Base-by-base conservation (phyloP, 192 early-diverging fungal species). In the Ambispora gerdemannii region DNA sequence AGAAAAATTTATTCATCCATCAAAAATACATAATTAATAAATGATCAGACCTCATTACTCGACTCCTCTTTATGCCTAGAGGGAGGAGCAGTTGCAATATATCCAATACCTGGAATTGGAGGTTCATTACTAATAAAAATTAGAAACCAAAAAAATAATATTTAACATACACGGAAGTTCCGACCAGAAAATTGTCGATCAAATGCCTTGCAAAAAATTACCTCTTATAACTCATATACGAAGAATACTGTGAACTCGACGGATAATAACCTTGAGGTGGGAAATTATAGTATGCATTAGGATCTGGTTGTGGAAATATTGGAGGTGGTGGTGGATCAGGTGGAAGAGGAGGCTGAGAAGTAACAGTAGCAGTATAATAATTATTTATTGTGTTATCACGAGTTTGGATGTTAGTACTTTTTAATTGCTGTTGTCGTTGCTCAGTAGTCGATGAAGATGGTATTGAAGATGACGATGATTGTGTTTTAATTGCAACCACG, bases 401-500 rank as follows among this genome's bases (percentile, higher is more conserved):
- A n/a, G 4, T 53, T 20, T 53, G 7, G 7, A n/a, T 53, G 22
- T n/a, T 22, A 20, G 20, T n/a, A 53, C 20, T 4, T 20, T n/a
- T 20, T n/a, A 53, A 53, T n/a, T 20, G 3, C 4, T n/a, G 20
- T 20, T 53, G 7, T 53, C 20, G 1, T 30, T 28, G 19, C 4
- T 50, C 27, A 31, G 13, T 0, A 19, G 22, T 43, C 22, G 27
- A 27, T 2, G 24, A 30, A 28, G 2, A 3, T 28, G 22, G 19
- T 28, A 0, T 65, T 51, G 8, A 7, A 28, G 7, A 30, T 10
- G 17, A 47, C 8, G 43, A 24, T 30, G 25, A 4, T 11, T 52
- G 55, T 24, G 60, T 72, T 52, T 75, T 75, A 22, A 56, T 53
- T 19, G 59, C 50, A 53, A 82, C 53, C 1, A 61, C 61, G 8